Conservation (phyloP, 305 asterid genomes). For the Fraxinus platypoda region DNA sequence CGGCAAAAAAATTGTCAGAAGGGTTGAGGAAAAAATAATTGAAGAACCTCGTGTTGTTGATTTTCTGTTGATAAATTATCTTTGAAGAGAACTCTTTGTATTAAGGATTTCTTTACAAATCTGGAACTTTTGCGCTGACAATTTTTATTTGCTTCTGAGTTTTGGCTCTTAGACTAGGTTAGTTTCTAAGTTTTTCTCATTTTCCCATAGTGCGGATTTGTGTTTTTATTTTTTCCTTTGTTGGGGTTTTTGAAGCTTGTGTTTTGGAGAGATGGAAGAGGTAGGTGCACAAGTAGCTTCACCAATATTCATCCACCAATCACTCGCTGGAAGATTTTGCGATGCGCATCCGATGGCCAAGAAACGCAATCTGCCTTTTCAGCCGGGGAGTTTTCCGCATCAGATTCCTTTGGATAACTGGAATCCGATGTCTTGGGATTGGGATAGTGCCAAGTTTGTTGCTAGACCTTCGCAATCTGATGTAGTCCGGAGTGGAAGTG, state of each 20-base stretch:
- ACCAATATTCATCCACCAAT: slow-evolving; percentile 51
- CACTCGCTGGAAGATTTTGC: slow-evolving; percentile 40
- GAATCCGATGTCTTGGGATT: slow-evolving; percentile 69
- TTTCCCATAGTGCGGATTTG: slow-evolving; percentile 27
- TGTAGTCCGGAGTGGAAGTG: slow-evolving; percentile 26
- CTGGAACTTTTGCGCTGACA: neutral
- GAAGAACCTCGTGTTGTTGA: neutral
- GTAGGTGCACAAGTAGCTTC: slow-evolving; percentile 54
- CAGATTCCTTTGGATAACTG: slow-evolving; percentile 48
- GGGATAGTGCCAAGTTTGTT: slow-evolving; percentile 71
- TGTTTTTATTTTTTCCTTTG: neutral
- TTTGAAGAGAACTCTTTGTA: neutral
- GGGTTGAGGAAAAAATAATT: neutral
- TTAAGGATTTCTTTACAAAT: slow-evolving; percentile 4
- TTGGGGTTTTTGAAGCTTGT: slow-evolving; percentile 2
- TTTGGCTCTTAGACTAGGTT: neutral
- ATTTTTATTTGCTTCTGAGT: neutral
- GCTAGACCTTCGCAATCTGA: slow-evolving; percentile 54
- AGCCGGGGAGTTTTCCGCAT: slow-evolving; percentile 30
- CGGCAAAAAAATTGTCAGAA: neutral
- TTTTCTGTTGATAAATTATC: neutral
- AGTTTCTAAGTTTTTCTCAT: slow-evolving; percentile 3
- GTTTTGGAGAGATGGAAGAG: slow-evolving; percentile 52
- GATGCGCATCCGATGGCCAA: slow-evolving; percentile 43
- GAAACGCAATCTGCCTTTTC: slow-evolving; percentile 59